Evolutionary conservation across 2,329 filamentous ascomycete species (phyloP).

Genomic region (Aspergillus proliferans): DNA sequence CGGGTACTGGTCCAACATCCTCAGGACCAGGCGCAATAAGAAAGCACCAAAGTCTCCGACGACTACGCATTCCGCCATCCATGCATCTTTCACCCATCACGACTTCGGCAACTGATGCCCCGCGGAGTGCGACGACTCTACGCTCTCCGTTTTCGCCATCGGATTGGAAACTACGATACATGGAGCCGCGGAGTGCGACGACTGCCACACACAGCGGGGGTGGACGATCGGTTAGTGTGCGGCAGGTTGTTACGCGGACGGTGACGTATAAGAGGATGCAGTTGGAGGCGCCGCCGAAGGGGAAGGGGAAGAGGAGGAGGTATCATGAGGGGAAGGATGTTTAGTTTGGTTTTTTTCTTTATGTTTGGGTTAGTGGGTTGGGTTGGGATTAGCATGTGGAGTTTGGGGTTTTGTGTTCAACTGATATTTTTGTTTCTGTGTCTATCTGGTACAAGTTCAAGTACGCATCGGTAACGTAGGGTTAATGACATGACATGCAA

Average conservation of each 20-base stretch:
- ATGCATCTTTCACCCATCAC: conserved; percentile 53
- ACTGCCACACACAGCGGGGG: conserved; percentile 12
- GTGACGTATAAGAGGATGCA: conserved; percentile 73
- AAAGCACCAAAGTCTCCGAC: conserved; percentile 50
- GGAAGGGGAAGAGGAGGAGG: conserved; percentile 71
- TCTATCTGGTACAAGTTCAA: no score
- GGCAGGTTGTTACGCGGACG: conserved; percentile 89
- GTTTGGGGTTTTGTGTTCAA: background rate
- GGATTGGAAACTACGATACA: conserved; percentile 67
- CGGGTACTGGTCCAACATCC: conserved; percentile 42
- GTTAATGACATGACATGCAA: no score
- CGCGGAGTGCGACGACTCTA: conserved; percentile 55
- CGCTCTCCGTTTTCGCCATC: conserved; percentile 76
- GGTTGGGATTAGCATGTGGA: background rate
- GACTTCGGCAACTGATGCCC: conserved; percentile 56
- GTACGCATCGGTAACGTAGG: no score
- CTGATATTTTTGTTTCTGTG: background rate
- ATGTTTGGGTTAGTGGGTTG: background rate
- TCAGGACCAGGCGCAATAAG: conserved; percentile 18
- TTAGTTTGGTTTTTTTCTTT: background rate
- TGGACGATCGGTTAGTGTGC: conserved; percentile 54
- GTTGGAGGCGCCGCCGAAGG: conserved; percentile 83
- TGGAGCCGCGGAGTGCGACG: conserved; percentile 52
- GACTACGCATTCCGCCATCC: conserved; percentile 69
- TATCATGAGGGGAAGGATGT: conserved; percentile 2